Evolutionary conservation across 2,329 filamentous ascomycete species (phyloP).

Genomic region (Fusarium keratoplasticum): DNA sequence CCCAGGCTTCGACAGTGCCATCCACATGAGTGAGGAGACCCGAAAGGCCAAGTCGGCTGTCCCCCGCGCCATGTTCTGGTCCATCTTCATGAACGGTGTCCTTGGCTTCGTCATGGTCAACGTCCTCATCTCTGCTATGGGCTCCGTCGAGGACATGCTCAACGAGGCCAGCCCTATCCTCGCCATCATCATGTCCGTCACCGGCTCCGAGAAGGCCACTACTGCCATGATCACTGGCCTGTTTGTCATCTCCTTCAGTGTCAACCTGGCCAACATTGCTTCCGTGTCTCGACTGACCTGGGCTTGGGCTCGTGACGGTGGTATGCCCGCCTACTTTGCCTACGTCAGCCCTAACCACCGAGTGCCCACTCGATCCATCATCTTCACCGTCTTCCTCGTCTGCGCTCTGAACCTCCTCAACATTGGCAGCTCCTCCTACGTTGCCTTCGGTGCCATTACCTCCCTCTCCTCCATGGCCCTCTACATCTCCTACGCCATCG

Average conservation of each 20-base stretch:
- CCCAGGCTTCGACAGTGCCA: constrained; percentile 41
- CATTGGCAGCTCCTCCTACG: constrained; percentile 41
- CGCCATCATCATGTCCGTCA: constrained; percentile 34
- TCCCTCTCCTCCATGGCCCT: constrained; percentile 40
- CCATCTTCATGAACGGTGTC: constrained; percentile 43
- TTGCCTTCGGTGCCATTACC: constrained; percentile 42
- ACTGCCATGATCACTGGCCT: constrained; percentile 41
- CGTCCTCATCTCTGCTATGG: constrained; percentile 42
- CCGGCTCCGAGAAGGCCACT: constrained; percentile 33
- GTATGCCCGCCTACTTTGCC: constrained; percentile 40
- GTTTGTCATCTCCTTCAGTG: constrained; percentile 41
- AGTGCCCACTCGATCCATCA: constrained; percentile 38
- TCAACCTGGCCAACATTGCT: constrained; percentile 41
- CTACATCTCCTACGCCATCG: constrained; percentile 42
- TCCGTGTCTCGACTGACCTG: constrained; percentile 41
- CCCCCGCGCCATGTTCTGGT: constrained; percentile 43
- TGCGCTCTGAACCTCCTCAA: constrained; percentile 42
- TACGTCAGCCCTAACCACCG: constrained; percentile 40
- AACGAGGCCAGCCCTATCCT: constrained; percentile 37
- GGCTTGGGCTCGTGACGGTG: constrained; percentile 43
- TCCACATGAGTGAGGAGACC: constrained; percentile 43
- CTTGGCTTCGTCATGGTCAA: constrained; percentile 45
- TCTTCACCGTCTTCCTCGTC: constrained; percentile 40
- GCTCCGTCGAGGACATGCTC: constrained; percentile 40
- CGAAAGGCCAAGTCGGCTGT: constrained; percentile 42